Conservation (phyloP, 352 stramenopile genomes). For the Phytophthora citrophthora region DNA sequence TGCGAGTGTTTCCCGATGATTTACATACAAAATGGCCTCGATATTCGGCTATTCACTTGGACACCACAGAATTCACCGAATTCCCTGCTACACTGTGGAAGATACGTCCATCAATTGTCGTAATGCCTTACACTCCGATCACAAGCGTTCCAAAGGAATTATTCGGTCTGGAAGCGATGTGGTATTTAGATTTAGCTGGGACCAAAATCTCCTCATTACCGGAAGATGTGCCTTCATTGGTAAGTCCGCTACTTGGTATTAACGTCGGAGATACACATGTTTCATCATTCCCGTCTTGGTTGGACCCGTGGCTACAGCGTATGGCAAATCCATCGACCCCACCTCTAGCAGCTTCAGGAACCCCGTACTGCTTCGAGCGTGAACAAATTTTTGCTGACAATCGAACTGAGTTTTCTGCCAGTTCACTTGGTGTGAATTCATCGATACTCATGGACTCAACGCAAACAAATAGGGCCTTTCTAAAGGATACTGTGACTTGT, state of each 20-base stretch:
- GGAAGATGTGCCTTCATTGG: conserved; percentile 14
- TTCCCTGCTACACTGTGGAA: conserved; percentile 31
- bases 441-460: conserved; percentile 27
- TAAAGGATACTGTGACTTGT: conserved; percentile 22
- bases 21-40: conserved; percentile 38
- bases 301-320: conserved; percentile 27
- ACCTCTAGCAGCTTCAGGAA: conserved; percentile 22
- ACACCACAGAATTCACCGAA: conserved; percentile 28
- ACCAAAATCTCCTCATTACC: conserved; percentile 29
- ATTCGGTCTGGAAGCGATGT: conserved; percentile 32
- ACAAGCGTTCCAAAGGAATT: conserved; percentile 26
- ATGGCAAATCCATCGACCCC: conserved; percentile 5
- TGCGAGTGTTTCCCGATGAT: conserved; percentile 30
- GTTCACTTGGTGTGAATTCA: not conserved
- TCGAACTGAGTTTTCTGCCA: conserved; percentile 8
- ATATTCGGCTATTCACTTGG: conserved; percentile 28
- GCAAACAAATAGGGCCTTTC: conserved; percentile 12
- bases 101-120: conserved; percentile 18
- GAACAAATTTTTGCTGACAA: conserved; percentile 19
- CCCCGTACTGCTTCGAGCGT: conserved; percentile 27
- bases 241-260: conserved; percentile 26
- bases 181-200: conserved; percentile 31
- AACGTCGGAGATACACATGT: conserved; percentile 33
- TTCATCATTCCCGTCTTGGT: conserved; percentile 33
- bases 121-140: conserved; percentile 30